Evolutionary conservation across 2,329 filamentous ascomycete genomes (phyloP).

Genomic region (Thermothelomyces thermophilus): DNA sequence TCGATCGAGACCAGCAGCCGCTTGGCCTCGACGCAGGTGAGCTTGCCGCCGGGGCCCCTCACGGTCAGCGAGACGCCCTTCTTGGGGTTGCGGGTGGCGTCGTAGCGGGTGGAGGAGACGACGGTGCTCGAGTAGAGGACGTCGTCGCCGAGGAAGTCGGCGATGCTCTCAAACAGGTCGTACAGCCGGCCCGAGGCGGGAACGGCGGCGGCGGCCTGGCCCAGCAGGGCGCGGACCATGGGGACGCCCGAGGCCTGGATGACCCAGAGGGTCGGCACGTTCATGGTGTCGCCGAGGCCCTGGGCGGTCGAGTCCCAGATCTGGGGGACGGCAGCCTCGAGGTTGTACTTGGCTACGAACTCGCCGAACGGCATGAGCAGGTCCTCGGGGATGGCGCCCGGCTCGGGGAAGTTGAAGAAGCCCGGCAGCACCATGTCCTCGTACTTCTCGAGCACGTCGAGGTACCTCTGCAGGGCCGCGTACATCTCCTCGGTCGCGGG

Average conservation of each 20-base stretch:
- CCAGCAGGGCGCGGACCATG: slow-evolving; percentile 31
- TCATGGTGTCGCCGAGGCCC: slow-evolving; percentile 17
- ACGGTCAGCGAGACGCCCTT: slow-evolving; percentile 9
- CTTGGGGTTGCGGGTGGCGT: neutral
- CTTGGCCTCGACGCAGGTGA: slow-evolving; percentile 28
- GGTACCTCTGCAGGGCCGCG: slow-evolving; percentile 13
- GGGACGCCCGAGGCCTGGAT: slow-evolving; percentile 16
- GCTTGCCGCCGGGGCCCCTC: slow-evolving; percentile 1
- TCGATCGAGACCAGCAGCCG: slow-evolving; percentile 32
- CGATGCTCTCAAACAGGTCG: slow-evolving; percentile 35
- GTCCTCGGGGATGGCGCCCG: slow-evolving; percentile 19
- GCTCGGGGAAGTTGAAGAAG: slow-evolving; percentile 21
- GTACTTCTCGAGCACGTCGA: slow-evolving; percentile 16
- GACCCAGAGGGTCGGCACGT: slow-evolving; percentile 14
- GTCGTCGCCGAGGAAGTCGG: slow-evolving; percentile 30
- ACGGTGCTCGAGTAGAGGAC: slow-evolving; percentile 34
- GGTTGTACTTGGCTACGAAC: slow-evolving; percentile 22
- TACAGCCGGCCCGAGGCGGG: slow-evolving; percentile 33
- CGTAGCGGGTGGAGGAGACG: slow-evolving; percentile 19
- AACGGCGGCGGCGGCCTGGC: slow-evolving; percentile 27
- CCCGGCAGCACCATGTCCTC: slow-evolving; percentile 22
- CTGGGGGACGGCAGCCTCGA: slow-evolving; percentile 15
- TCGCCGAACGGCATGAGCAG: slow-evolving; percentile 21
- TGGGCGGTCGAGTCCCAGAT: slow-evolving; percentile 20
- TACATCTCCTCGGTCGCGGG: slow-evolving; percentile 3